These are phyloP conservation scores for Fusarium sarcochroum DNA, from an alignment of 2,329 filamentous ascomycete genomes.

Conservation along the genomic window DNA sequence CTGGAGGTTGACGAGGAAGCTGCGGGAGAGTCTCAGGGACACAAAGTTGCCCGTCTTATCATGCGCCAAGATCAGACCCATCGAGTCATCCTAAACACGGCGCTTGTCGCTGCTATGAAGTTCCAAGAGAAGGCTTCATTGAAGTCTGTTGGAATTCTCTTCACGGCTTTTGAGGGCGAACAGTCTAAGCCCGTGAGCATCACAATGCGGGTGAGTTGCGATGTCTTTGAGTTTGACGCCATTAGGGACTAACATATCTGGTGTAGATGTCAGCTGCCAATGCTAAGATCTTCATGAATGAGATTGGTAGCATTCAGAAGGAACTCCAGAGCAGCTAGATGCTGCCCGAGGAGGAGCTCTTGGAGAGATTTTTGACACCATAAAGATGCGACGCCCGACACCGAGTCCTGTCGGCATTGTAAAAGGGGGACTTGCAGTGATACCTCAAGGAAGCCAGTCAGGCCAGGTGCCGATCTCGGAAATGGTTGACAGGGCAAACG, in stretches of 20 bases:
- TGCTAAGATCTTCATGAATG: constrained; percentile 66
- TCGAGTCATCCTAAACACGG: constrained; percentile 87
- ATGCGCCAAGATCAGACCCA: constrained; percentile 94
- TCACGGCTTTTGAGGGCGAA: constrained; percentile 72
- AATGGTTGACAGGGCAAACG: constrained; percentile 20
- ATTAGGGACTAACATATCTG: constrained; percentile 15
- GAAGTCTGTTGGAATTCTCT: constrained; percentile 77
- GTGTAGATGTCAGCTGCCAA: constrained; percentile 67
- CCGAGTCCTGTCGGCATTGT: constrained; percentile 17
- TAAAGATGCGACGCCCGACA: constrained; percentile 27
- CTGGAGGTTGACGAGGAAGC: constrained; percentile 62
- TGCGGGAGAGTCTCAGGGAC: constrained; percentile 46
- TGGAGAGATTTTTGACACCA: constrained; percentile 20
- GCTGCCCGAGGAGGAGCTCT: constrained; percentile 16
- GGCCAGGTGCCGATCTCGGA: constrained; percentile 20
- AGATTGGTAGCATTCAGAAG: constrained; percentile 64
- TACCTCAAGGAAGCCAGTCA: constrained; percentile 16
- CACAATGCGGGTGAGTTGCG: constrained; percentile 69
- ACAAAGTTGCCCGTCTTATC: constrained; percentile 78
- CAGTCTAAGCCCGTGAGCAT: constrained; percentile 70
- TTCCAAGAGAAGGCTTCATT: constrained; percentile 83
- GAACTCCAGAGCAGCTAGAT: constrained; percentile 61
- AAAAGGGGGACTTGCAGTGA: constrained; percentile 26
- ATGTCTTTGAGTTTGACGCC: not conserved
- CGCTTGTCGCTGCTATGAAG: constrained; percentile 82